Percentiles rank a stretch among this genome's conserved stretches.
Evolutionary conservation across 202 grass and related monocot genomes (phyloP).

Genomic region (Zizania palustris): DNA sequence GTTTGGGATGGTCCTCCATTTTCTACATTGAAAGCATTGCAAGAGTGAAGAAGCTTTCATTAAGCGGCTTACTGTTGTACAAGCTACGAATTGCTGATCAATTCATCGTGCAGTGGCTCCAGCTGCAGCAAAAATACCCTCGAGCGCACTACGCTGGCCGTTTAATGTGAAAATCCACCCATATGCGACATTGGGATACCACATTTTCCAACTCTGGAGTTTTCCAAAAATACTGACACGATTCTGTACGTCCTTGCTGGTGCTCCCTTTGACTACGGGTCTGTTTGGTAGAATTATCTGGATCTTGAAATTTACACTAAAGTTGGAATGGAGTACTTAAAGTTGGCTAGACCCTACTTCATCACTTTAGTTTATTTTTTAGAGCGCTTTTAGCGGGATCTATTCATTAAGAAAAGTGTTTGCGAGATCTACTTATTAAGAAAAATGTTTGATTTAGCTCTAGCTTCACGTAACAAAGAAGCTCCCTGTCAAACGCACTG

Average conservation of each 20-base stretch:
- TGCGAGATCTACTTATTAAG: no score
- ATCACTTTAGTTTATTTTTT: no score
- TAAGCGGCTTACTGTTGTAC: constrained; percentile 80
- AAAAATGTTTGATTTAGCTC: no score
- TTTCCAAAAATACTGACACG: constrained; percentile 5
- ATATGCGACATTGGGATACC: neutral
- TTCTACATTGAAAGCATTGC: constrained; percentile 96
- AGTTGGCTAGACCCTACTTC: no score
- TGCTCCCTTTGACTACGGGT: neutral
- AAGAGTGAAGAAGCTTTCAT: constrained; percentile 80
- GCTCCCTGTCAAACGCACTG: no score
- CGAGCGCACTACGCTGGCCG: constrained; percentile 54
- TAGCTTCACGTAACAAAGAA: no score
- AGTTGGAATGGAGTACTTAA: no score
- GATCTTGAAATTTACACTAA: no score
- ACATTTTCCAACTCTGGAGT: neutral
- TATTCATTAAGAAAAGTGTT: no score
- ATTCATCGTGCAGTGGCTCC: constrained; percentile 88
- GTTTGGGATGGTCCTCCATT: constrained; percentile 73
- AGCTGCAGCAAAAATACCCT: constrained; percentile 67
- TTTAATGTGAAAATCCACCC: constrained; percentile 58
- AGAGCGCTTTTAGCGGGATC: no score
- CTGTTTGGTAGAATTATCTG: no score
- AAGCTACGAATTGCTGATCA: constrained; percentile 81
- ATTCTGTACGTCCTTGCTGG: neutral